Evolutionary conservation across 129 eudicot genomes (phyloP).

Genomic region (Ambrosia artemisiifolia): DNA sequence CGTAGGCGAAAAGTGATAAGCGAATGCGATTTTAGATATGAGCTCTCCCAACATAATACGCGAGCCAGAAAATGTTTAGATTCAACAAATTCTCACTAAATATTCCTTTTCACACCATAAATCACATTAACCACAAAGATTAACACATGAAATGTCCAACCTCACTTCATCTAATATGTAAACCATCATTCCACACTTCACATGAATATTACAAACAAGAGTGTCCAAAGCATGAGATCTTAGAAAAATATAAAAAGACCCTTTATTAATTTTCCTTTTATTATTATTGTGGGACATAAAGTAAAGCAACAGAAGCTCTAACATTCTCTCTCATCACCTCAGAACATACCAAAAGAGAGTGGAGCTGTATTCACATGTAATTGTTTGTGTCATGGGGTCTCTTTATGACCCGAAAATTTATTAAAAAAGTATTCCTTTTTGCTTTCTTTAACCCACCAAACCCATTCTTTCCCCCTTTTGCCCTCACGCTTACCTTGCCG

Average conservation of each 20-base stretch:
- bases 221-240: neutral
- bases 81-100: too few species aligned
- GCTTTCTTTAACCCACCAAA: conserved; percentile 13
- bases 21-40: neutral
- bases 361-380: conserved; percentile 89
- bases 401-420: conserved; percentile 49
- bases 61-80: too few species aligned
- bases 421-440: conserved; percentile 11
- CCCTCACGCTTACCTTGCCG: conserved; percentile 22
- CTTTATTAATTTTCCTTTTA: neutral
- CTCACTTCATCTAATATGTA: neutral
- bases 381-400: conserved; percentile 63
- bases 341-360: conserved; percentile 41
- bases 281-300: neutral
- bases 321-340: conserved; percentile 34
- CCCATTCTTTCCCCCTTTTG: conserved; percentile 20
- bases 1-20: neutral
- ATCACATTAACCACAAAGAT: neutral
- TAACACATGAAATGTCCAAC: neutral
- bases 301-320: conserved; percentile 14
- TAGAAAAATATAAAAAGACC: neutral
- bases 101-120: neutral
- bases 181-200: neutral
- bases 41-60: neutral
- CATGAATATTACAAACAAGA: neutral